Conservation (phyloP, 1,284 basidiomycete species). For the Trametes versicolor region DNA sequence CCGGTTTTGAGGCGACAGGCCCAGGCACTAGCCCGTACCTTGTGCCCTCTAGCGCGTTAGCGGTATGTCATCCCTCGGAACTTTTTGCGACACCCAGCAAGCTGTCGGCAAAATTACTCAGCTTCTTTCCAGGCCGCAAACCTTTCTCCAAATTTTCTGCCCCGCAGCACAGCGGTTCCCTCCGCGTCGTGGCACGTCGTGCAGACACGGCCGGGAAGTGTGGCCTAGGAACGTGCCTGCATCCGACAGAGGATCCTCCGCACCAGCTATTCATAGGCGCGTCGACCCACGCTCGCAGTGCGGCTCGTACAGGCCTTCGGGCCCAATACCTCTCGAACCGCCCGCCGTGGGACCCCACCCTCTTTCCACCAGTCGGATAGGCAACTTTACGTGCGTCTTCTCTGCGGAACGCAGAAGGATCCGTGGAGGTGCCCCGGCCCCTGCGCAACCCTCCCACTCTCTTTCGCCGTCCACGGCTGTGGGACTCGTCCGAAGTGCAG, state of each 20-base stretch:
- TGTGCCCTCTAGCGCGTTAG: conserved; percentile 16
- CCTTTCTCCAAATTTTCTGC: conserved; percentile 1
- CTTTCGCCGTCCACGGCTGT: conserved; percentile 25
- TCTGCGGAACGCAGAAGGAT: conserved; percentile 1
- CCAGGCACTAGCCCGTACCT: conserved; percentile 32
- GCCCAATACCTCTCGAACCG: conserved; percentile 22
- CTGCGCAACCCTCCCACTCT: conserved; percentile 24
- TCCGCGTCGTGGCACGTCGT: conserved; percentile 2
- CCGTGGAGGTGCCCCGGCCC: conserved; percentile 3
- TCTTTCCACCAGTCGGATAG: conserved; percentile 17
- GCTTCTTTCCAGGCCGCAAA: conserved; percentile 7
- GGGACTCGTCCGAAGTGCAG: conserved; percentile 16
- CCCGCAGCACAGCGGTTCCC: conserved; percentile 1
- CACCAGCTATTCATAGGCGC: conserved; percentile 27
- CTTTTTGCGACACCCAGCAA: conserved; percentile 14
- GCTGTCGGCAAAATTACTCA: conserved; percentile 12
- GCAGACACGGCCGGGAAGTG: conserved; percentile 13
- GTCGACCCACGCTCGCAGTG: conserved; percentile 20
- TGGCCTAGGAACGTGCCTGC: conserved; percentile 22
- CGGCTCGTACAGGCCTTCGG: conserved; percentile 25
- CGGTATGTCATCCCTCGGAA: conserved; percentile 29
- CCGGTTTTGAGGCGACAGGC: conserved; percentile 26
- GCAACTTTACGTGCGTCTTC: conserved; percentile 14
- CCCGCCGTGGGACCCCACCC: conserved; percentile 17
- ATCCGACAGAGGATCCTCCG: conserved; percentile 16